Conservation (phyloP, 768 basidiomycete genomes). For the Rhizopogon rudus region DNA sequence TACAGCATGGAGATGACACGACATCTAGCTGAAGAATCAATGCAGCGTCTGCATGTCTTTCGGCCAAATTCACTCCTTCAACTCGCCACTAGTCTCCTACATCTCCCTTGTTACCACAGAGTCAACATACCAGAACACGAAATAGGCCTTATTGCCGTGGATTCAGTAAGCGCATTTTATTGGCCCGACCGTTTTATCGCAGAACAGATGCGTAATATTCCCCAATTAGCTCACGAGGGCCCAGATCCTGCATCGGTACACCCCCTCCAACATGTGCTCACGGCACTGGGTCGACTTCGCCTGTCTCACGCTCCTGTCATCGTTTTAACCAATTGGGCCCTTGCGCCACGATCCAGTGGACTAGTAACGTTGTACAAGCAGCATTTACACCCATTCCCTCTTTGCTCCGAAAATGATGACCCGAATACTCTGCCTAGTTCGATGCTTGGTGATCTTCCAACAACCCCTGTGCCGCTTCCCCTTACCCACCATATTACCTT, state of each 20-base stretch:
- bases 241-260: constrained; percentile 11
- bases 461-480: constrained; percentile 14
- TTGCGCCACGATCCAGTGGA: constrained; percentile 11
- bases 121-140: constrained; percentile 44
- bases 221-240: constrained; percentile 2
- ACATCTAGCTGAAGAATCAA: constrained; percentile 30
- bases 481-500: constrained; percentile 39
- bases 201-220: constrained; percentile 43
- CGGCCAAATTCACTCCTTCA: constrained; percentile 61
- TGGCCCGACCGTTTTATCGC: constrained; percentile 69
- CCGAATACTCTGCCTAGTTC: background rate
- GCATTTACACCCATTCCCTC: constrained; percentile 45
- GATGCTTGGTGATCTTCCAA: background rate
- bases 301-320: constrained; percentile 44
- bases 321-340: constrained; percentile 61
- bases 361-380: constrained; percentile 38
- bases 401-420: constrained; percentile 12
- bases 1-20: constrained; percentile 11
- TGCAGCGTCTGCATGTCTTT: constrained; percentile 65
- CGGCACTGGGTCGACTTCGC: constrained; percentile 45
- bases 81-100: constrained; percentile 60
- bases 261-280: constrained; percentile 42
- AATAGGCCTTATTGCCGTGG: constrained; percentile 65
- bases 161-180: constrained; percentile 73
- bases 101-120: constrained; percentile 52